Evolutionary conservation across 2,329 filamentous ascomycete species (phyloP).

Genomic region (Drechslerella dactyloides): DNA sequence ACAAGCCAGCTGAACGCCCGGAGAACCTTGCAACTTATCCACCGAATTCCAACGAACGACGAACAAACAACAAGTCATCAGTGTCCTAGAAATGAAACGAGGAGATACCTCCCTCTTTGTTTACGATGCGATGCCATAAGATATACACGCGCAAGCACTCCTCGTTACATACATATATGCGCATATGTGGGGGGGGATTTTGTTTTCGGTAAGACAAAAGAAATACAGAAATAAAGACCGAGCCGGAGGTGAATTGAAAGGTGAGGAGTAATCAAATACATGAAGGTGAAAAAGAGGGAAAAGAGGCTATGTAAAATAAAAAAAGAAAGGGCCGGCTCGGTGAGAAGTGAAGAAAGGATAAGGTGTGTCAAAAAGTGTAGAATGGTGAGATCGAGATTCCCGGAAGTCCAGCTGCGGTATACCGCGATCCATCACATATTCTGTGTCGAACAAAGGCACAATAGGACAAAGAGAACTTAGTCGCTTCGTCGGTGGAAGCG

Average conservation of each 20-base stretch:
- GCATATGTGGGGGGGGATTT: neutral
- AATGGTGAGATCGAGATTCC: neutral
- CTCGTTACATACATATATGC: constrained; percentile 26
- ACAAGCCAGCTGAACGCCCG: constrained; percentile 19
- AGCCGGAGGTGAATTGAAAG: neutral
- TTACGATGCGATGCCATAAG: constrained; percentile 11
- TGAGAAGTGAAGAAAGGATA: constrained; percentile 10
- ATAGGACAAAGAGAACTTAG: constrained; percentile 10
- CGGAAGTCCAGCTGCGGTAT: constrained; percentile 21
- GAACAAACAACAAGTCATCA: neutral
- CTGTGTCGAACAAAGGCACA: constrained; percentile 10
- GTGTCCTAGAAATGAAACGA: neutral
- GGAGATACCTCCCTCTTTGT: constrained; percentile 12
- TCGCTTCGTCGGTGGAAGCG: constrained; percentile 22
- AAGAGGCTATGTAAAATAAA: neutral
- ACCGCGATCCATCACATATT: constrained; percentile 24
- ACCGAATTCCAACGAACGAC: neutral
- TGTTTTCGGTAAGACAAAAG: constrained; percentile 1
- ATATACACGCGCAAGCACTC: constrained; percentile 16
- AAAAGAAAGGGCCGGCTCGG: neutral
- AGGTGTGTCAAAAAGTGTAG: constrained; percentile 9
- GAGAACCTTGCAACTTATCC: neutral
- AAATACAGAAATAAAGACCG: constrained; percentile 5
- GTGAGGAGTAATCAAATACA: neutral
- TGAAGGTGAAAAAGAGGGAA: neutral